Evolutionary conservation across 306 rosid genomes (phyloP).

Genomic region (Amphicarpaea edgeworthii): DNA sequence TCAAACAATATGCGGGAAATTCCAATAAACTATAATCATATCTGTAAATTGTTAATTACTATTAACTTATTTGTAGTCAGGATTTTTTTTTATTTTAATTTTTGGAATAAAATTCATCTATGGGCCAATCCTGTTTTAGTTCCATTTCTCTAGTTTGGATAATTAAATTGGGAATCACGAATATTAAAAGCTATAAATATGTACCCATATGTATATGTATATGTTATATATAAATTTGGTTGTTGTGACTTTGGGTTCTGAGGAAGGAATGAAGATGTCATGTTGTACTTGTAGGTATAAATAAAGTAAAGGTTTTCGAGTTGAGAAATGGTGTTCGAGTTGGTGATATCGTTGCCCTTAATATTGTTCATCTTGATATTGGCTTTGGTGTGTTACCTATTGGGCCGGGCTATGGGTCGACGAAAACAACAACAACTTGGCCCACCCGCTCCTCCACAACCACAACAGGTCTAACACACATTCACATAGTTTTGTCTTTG

Average conservation of each 20-base stretch:
- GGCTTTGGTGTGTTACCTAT: slow-evolving; percentile 61
- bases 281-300: slow-evolving; percentile 23
- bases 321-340: slow-evolving; percentile 48
- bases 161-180: neutral
- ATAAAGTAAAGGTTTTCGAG: neutral
- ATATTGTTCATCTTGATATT: slow-evolving; percentile 59
- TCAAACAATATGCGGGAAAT: slow-evolving; percentile 6
- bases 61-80: neutral
- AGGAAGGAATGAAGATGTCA: slow-evolving; percentile 20
- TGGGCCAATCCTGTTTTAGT: neutral
- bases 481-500: neutral
- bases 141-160: neutral
- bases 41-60: neutral
- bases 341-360: slow-evolving; percentile 63
- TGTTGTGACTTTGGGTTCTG: slow-evolving; percentile 8
- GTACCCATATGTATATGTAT: neutral
- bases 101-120: neutral
- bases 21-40: neutral
- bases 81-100: neutral
- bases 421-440: slow-evolving; percentile 48
- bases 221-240: neutral
- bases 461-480: slow-evolving; percentile 51
- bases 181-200: neutral
- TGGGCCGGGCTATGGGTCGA: slow-evolving; percentile 56
- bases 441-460: slow-evolving; percentile 61